Conservation (phyloP, 1,139 yeast species). For the Saccharomyces hybrid region DNA sequence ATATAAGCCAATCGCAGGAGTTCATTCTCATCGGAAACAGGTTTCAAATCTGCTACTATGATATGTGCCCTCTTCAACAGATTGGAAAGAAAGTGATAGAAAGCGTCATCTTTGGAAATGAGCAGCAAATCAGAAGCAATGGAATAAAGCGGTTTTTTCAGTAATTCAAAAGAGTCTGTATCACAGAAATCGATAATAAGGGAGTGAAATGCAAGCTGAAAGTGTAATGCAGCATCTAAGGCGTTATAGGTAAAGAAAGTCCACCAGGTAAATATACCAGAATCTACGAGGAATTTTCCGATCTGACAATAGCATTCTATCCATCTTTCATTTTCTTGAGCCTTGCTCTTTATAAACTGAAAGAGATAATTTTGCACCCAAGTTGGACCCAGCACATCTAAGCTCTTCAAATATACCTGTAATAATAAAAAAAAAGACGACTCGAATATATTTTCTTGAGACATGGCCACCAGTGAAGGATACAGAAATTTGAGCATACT, state of each 20-base stretch:
- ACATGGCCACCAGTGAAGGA: slow-evolving; percentile 7
- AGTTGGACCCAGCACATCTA: slow-evolving; percentile 12
- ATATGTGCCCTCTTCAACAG: slow-evolving; percentile 15
- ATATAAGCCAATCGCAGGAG: slow-evolving; percentile 9
- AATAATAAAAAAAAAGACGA: slow-evolving; percentile 6
- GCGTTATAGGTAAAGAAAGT: slow-evolving; percentile 22
- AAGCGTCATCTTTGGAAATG: slow-evolving; percentile 8
- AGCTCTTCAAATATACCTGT: slow-evolving; percentile 14
- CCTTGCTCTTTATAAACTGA: slow-evolving; percentile 15
- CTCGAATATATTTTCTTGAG: slow-evolving; percentile 4
- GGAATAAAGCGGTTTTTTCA: slow-evolving; percentile 18
- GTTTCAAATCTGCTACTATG: slow-evolving; percentile 3
- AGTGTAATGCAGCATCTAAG: slow-evolving; percentile 11
- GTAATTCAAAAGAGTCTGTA: slow-evolving; percentile 15
- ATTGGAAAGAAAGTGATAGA: slow-evolving; percentile 10
- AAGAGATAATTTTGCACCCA: slow-evolving; percentile 25
- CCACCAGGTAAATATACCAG: slow-evolving; percentile 27
- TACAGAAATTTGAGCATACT: slow-evolving; percentile 6
- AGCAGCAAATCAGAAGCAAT: slow-evolving; percentile 14
- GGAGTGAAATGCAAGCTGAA: slow-evolving; percentile 14
- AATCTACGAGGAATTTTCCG: slow-evolving; percentile 18
- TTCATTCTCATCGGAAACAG: slow-evolving; percentile 2
- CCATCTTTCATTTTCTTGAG: slow-evolving; percentile 13
- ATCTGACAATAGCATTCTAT: slow-evolving; percentile 22
- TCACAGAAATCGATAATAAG: slow-evolving; percentile 20